Evolutionary conservation across 2,329 filamentous ascomycete genomes (phyloP), one percentile per base, ranked within the genome.

Genomic region (Trichoderma breve): DNA sequence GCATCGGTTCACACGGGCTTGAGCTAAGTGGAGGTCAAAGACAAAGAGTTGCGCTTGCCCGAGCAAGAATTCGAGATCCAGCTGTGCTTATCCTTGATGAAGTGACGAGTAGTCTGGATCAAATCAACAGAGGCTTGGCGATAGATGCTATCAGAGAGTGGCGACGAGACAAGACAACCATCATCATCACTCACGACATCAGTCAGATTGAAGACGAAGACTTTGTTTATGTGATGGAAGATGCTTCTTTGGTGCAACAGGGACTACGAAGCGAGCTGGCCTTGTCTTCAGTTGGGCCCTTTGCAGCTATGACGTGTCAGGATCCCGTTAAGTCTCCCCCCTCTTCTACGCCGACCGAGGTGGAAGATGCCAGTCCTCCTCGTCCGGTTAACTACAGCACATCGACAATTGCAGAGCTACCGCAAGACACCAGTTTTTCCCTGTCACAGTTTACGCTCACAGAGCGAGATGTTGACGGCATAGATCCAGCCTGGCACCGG

Each of bases 161-260:
- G 95, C 87, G 96, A 26, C 84, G 82, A 43, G 91, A 88, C 0
- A 96, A 93, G 79, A 98, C 95, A 0, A 98, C 95, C 0, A 93
- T 98, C 66, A 89, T 98, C 75, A 95, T 98, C 76, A 98, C 96
- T 0, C 95, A 98, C 77, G 94, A 98, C 74, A 87, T 96, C 36
- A 87, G 89, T 0, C 92, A 95, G 75, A 95, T 98, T 11, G 80
- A 83, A 5, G 82, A 89, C 0, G 80, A 90, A 0, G 94, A 98
- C 74, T 95, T 91, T 73, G 87, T 97, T 0, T 97, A 95, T 75
- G 87, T 97, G 12, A 83, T 98, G 78, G 91, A 95, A 36, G 82
- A 89, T 12, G 92, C 93, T 0, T 79, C 78, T 0, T 83, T 97
- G 0, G 86, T 92, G 0, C 89, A 94, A 76, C 84, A 92, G 75